Base-by-base conservation (phyloP, 23 red algal species). In the Porphyridium purpureum region DNA sequence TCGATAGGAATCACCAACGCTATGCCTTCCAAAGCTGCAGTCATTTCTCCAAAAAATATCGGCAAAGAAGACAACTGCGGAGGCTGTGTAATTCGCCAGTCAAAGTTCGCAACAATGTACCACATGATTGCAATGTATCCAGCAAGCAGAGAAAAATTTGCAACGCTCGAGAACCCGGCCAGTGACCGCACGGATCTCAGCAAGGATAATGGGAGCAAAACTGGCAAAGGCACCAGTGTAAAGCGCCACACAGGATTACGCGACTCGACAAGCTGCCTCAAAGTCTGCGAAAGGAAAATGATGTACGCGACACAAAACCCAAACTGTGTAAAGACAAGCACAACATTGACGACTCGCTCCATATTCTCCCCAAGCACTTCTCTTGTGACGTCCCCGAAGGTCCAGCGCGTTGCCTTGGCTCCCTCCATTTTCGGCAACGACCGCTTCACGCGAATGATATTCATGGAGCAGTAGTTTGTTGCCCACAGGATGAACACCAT, bases 1-100 rank as follows among this genome's bases (percentile, higher is more conserved):
- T 94, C 60, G 6, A 94, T 63, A 8, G 88, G 88, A n/a, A 94
- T 47, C 21, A 94, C 88, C 52, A 94, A 59, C 19, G 77, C 88
- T 38, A 94, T 94, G 29, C 88, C 88, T 50, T 94, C 88, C 19
- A 94, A 40, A 0, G 88, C 76, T 1, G 88, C 78, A 31, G 74
- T 93, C 62, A 93, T 81, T 27, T 81, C 68, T 2, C 85, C 85
- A 48, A 93, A 93, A 33, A 93, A 93, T 27, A 93, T 29, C 9
- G 85, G 85, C 40, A 80, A 53, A 29, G 55, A 52, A 4, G 65
- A 51, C n/a, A 93, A 44, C n/a, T n/a, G n/a, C 1, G 63, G 51
- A 17, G 75, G 75, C 9, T 50, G 33, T 24, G 53, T 67, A 5
- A 75, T 75, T 52, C 50, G 28, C 66, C 74, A 93, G 33, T 49